Evolutionary conservation across 371 early-diverging fungal genomes (phyloP).

Genomic region (Mucor lusitanicus): DNA sequence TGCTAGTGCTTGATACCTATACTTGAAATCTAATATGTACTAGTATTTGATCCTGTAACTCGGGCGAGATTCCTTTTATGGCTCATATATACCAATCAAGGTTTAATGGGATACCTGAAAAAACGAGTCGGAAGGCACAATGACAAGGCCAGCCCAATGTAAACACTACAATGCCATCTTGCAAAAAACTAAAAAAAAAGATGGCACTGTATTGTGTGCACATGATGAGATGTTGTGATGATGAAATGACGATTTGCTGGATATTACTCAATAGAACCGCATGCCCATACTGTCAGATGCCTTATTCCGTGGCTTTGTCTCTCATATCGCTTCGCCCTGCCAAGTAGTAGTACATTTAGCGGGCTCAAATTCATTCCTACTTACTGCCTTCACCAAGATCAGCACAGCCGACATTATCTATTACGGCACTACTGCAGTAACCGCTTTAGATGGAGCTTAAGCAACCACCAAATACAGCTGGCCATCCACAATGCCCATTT

Average conservation of each 20-base stretch:
- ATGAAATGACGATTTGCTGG: background rate
- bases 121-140: background rate
- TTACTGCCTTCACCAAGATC: no score
- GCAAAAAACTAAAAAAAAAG: background rate
- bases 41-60: background rate
- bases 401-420: no score
- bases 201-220: background rate
- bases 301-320: background rate
- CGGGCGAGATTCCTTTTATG: background rate
- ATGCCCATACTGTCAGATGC: background rate
- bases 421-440: no score
- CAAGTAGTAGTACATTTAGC: background rate
- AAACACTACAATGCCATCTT: background rate
- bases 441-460: no score
- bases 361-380: no score
- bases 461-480: no score
- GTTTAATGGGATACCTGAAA: background rate
- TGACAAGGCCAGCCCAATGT: background rate
- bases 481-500: no score
- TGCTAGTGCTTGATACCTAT: background rate
- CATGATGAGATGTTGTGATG: background rate
- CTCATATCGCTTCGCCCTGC: background rate
- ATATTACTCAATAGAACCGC: background rate
- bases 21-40: background rate
- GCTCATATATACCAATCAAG: background rate